Base-by-base conservation (phyloP, 2,329 filamentous ascomycete genomes). In the Colletotrichum abscissum region DNA sequence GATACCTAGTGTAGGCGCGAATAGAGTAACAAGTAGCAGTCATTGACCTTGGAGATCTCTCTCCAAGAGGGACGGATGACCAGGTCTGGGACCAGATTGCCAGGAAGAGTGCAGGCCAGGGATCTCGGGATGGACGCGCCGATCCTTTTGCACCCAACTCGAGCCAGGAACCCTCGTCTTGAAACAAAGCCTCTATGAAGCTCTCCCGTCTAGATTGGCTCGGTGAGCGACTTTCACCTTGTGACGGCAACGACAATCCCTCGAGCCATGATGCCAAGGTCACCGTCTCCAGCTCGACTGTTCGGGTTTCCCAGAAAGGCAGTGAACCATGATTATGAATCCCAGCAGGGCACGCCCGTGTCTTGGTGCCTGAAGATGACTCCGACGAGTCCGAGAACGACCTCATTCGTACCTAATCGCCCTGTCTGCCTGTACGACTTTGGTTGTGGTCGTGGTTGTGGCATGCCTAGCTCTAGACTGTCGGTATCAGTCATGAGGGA, bases 131-230 rank as follows among this genome's bases (percentile, higher is more conserved):
- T 73, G 54, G 66, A 55, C 59, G 59, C 67, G 70, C 42, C 66
- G 66, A 69, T 69, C 70, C 54, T 59, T 68, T 72, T 22, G 24
- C 59, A 69, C 59, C 67, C 66, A 55, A 73, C 59, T 63, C 33
- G 59, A 73, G 67, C 66, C 59, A 60, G 66, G 70, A 73, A 73
- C 66, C 66, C 70, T 73, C 66, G 70, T 64, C 66, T 64, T 73
- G 59, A 38, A 64, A 63, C 26, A 59, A 56, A 57, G 33, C 28
- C 55, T 64, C 63, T 16, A 35, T 28, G 63, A 35, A 52, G 55
- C 56, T 59, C 55, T 24, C 49, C 55, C 58, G 57, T 42, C 57
- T 58, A 38, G 57, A 72, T 52, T 63, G 59, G 57, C 59, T 73
- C 66, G 66, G 70, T 73, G 70, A 73, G 67, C 55, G 22, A 24